Base-by-base conservation (phyloP, 2,329 filamentous ascomycete species). In the Penicillium sp. region DNA sequence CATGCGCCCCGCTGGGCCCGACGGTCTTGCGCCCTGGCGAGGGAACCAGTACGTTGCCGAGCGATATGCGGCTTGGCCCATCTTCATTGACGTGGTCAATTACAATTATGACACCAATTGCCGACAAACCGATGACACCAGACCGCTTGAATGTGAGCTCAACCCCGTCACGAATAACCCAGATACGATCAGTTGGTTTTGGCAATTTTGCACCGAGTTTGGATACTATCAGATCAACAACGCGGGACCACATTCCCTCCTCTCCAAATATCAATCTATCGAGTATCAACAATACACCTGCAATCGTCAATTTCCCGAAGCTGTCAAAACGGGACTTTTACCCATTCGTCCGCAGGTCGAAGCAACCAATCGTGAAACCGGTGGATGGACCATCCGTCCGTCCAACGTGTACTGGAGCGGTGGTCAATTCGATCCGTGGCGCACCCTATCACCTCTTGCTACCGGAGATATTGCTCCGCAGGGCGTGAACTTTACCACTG, bases 121-220 rank as follows among this genome's bases (percentile, higher is more conserved):
- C 59, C 65, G 65, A 4, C 64, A 65, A 1, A 54, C 56, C 1
- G 54, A 63, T 24, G 27, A 39, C 8, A 53, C 50, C 2, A 36
- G 51, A 28, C 58, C 64, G 1, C 45, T 58, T 0, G 55, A 65
- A 2, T 77, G 75, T 52, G 56, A 71, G 28, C 54, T 77, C 28
- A 61, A 70, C 29, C 53, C 60, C 13, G 52, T 50, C 4, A 61
- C 66, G 38, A 56, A 57, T 2, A 66, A 72, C 5, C 66, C 73
- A 0, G 53, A 65, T 6, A 55, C 49, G 1, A 73, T 77, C 50
- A 61, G 63, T 43, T 78, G 74, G 74, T 70, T 64, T 1, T 78
- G 75, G 74, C 75, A 79, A 55, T 75, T 73, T 56, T 80, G 77
- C 60, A 75, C 71, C 2, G 69, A 79, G 57, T 78, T 72, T 71